phyloP scores from a whole-genome alignment of 192 early-diverging fungal species.

The Umbelopsis sp. region DNA sequence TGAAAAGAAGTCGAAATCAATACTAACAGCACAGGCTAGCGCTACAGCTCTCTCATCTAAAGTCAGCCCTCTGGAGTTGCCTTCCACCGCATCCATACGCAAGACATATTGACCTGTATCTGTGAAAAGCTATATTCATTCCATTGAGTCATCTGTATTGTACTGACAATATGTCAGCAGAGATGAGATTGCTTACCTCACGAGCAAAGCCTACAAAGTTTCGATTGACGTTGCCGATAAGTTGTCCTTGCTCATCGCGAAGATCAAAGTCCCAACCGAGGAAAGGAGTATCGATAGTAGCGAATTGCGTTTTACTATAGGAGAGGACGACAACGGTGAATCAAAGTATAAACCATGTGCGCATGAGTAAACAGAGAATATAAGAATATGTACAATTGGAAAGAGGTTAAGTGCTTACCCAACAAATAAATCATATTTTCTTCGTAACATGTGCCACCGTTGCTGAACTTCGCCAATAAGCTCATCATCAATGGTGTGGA shows the following conservation, averaged over 20 bases:
- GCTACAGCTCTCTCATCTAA: conserved; percentile 82
- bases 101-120: conserved; percentile 85
- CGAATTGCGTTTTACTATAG: conserved; percentile 58
- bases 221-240: conserved; percentile 66
- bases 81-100: conserved; percentile 65
- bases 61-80: conserved; percentile 52
- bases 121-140: conserved; percentile 83
- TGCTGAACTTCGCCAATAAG: conserved; percentile 85
- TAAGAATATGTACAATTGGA: conserved; percentile 30
- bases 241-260: conserved; percentile 50
- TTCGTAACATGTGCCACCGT: conserved; percentile 78
- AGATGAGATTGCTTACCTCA: conserved; percentile 42
- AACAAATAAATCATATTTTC: conserved; percentile 84
- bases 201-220: conserved; percentile 84
- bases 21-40: conserved; percentile 79
- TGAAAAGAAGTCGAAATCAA: conserved; percentile 90
- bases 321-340: background rate
- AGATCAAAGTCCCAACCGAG: conserved; percentile 82
- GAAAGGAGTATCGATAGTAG: conserved; percentile 68
- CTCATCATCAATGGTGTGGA: conserved; percentile 59
- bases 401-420: conserved; percentile 31
- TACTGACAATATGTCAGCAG: background rate
- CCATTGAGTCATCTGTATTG: background rate
- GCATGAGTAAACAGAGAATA: background rate
- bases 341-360: background rate